phyloP scores from a whole-genome alignment of 2,329 filamentous ascomycete species.

The Diaporthe citrichinensis region DNA sequence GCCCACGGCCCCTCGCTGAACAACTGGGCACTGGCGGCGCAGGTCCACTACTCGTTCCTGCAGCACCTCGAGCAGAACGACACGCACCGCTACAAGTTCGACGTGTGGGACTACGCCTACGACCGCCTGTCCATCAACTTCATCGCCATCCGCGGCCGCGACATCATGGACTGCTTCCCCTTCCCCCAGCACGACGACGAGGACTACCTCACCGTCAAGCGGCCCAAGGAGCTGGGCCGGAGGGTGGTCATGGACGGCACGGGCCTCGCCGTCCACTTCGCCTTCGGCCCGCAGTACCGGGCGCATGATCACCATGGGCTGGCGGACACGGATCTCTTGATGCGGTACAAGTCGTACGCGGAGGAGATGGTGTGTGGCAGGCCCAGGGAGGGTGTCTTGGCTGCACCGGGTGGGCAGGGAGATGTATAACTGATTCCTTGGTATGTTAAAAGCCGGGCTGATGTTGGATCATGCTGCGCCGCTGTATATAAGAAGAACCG shows the following conservation, averaged over 20 bases:
- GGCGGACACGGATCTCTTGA: constrained; percentile 66
- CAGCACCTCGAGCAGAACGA: constrained; percentile 64
- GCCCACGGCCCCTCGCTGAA: constrained; percentile 59
- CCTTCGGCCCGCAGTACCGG: constrained; percentile 58
- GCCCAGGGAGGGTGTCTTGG: neutral
- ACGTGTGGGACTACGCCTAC: constrained; percentile 63
- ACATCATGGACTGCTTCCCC: constrained; percentile 63
- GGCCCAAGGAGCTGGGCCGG: constrained; percentile 55
- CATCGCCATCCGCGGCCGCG: constrained; percentile 65
- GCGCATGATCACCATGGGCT: constrained; percentile 49
- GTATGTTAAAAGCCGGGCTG: neutral
- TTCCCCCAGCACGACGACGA: constrained; percentile 62
- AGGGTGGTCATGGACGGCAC: constrained; percentile 67
- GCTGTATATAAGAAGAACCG: neutral
- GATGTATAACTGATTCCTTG: neutral
- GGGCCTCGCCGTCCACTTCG: constrained; percentile 68
- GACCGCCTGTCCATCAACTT: constrained; percentile 68
- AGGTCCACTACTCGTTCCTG: constrained; percentile 63
- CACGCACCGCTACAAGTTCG: constrained; percentile 63
- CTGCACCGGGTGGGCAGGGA: neutral
- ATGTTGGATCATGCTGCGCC: neutral
- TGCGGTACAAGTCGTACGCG: constrained; percentile 67
- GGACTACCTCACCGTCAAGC: constrained; percentile 56
- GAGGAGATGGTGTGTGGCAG: constrained; percentile 62
- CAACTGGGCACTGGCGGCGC: constrained; percentile 65